A percentile compares a stretch with the other conserved stretches of the same genome.
phyloP scores from a whole-genome alignment of 805 yeast species.

The Saturnispora kantuleensis region DNA sequence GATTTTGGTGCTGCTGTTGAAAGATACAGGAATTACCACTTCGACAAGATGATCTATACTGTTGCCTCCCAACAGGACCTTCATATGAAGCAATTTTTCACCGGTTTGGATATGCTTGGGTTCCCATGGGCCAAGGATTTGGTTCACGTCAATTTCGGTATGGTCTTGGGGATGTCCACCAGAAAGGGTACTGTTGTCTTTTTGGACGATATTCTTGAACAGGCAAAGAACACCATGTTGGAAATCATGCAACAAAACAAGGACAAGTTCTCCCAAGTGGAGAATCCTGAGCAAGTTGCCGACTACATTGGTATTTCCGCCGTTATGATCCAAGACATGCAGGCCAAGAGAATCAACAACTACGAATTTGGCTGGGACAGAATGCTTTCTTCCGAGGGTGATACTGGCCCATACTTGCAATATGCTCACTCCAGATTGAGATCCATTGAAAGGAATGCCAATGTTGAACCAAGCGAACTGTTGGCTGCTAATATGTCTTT shows the following conservation, averaged over 20 bases:
- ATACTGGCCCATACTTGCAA: slow-evolving; percentile 97
- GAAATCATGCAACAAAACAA: slow-evolving; percentile 92
- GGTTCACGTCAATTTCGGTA: slow-evolving; percentile 86
- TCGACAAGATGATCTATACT: slow-evolving; percentile 94
- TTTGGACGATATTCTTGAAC: slow-evolving; percentile 86
- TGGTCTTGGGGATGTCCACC: slow-evolving; percentile 98
- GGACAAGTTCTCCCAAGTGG: slow-evolving; percentile 84
- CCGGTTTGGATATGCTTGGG: slow-evolving; percentile 84
- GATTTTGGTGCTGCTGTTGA: slow-evolving; percentile 95
- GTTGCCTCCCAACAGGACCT: slow-evolving; percentile 95
- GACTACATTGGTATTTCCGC: slow-evolving; percentile 95
- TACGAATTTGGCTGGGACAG: slow-evolving; percentile 97
- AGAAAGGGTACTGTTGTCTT: slow-evolving; percentile 98
- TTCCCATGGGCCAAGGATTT: slow-evolving; percentile 72
- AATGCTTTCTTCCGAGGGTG: slow-evolving; percentile 97
- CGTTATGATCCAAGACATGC: slow-evolving; percentile 99
- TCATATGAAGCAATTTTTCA: slow-evolving; percentile 88
- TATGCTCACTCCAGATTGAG: slow-evolving; percentile 96
- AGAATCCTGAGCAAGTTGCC: slow-evolving; percentile 89
- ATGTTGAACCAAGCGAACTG: slow-evolving; percentile 29
- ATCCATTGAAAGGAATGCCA: slow-evolving; percentile 84
- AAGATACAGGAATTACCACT: slow-evolving; percentile 73
- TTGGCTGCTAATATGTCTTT: slow-evolving; percentile 23
- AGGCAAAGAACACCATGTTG: slow-evolving; percentile 89
- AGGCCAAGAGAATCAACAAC: slow-evolving; percentile 90